A percentile compares a stretch with the other conserved stretches of the same genome.
phyloP scores from a whole-genome alignment of 441 rosid genomes.

The Populus hybrid region DNA sequence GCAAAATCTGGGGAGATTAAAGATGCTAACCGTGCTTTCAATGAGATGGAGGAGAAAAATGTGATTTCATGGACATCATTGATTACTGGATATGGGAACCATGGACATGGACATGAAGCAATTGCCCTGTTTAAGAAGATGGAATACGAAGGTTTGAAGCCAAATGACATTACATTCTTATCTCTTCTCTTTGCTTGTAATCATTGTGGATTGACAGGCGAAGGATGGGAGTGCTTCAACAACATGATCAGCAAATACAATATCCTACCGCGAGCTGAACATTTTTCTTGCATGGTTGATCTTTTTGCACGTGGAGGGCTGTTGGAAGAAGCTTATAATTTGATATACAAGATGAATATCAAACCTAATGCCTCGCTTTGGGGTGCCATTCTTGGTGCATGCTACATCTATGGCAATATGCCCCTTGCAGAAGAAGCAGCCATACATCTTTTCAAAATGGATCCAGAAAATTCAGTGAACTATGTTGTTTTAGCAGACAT shows the following conservation, averaged over 20 bases:
- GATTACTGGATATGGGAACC: constrained; percentile 67
- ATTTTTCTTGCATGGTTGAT: constrained; percentile 69
- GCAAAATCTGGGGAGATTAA: constrained; percentile 72
- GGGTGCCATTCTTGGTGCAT: constrained; percentile 75
- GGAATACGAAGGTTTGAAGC: constrained; percentile 60
- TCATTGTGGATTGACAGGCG: constrained; percentile 54
- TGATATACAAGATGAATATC: constrained; percentile 40
- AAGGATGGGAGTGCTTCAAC: constrained; percentile 58
- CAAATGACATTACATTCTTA: constrained; percentile 69
- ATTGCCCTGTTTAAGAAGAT: constrained; percentile 55
- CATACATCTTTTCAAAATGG: constrained; percentile 40
- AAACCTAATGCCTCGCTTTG: constrained; percentile 53
- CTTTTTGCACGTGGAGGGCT: constrained; percentile 62
- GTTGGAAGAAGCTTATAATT: constrained; percentile 54
- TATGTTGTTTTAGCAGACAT: constrained; percentile 54
- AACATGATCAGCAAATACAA: constrained; percentile 50
- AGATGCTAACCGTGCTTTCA: constrained; percentile 57
- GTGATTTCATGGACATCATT: constrained; percentile 83
- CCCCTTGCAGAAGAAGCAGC: constrained; percentile 58
- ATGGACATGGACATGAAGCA: constrained; percentile 64
- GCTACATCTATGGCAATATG: constrained; percentile 45
- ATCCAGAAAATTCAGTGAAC: constrained; percentile 56
- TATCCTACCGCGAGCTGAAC: constrained; percentile 51
- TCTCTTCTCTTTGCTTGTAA: constrained; percentile 75
- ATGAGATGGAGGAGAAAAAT: constrained; percentile 60